Conservation (phyloP, 2,329 filamentous ascomycete genomes). For the Apiospora koreana region DNA sequence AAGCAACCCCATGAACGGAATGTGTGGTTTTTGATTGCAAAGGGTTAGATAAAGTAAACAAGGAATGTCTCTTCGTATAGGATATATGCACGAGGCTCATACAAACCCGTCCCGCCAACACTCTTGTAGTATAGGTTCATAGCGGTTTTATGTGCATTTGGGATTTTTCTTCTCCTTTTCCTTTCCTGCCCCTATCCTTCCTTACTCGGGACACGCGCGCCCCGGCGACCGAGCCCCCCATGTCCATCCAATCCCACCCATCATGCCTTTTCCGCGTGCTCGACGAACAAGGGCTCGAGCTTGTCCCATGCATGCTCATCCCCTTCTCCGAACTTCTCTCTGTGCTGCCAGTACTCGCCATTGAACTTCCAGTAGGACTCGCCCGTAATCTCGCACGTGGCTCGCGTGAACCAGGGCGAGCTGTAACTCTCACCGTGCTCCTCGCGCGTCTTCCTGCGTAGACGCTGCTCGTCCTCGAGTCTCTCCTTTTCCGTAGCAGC, state of each 20-base stretch:
- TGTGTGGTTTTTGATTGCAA: background rate
- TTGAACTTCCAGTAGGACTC: conserved; percentile 90
- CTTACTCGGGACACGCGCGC: background rate
- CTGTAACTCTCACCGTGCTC: conserved; percentile 76
- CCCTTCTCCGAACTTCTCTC: conserved; percentile 66
- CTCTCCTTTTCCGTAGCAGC: conserved; percentile 93
- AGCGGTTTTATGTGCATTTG: background rate
- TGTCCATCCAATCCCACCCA: background rate
- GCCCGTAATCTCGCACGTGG: conserved; percentile 74
- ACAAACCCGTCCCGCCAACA: background rate
- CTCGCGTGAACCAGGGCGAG: conserved; percentile 83
- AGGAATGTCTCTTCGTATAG: conserved; percentile 5
- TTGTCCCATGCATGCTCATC: conserved; percentile 21
- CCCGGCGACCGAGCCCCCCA: background rate
- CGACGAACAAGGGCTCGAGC: conserved; percentile 6
- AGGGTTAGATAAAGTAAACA: background rate
- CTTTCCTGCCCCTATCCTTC: background rate
- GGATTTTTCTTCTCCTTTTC: background rate
- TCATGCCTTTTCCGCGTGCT: background rate
- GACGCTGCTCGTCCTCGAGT: conserved; percentile 87
- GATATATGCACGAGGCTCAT: conserved; percentile 1
- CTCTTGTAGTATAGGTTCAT: background rate
- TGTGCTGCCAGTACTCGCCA: conserved; percentile 81
- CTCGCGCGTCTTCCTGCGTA: conserved; percentile 72
- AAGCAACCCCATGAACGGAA: no score